phyloP scores from a whole-genome alignment of 192 early-diverging fungal species.

The Jimgerdemannia lactiflua region DNA sequence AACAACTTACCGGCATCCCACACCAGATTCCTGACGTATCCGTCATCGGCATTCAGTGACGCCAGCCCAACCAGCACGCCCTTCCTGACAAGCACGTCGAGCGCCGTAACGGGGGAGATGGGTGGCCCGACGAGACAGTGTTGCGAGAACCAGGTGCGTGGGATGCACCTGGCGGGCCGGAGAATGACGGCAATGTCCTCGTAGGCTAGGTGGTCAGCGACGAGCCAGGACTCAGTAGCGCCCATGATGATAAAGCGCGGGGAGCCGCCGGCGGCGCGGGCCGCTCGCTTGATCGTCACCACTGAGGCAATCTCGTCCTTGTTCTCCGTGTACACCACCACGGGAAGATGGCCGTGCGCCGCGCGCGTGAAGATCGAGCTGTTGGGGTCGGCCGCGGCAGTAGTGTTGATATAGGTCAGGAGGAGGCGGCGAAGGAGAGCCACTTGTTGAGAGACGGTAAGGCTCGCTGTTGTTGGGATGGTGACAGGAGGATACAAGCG shows the following conservation, averaged over 20 bases:
- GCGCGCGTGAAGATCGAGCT: conserved; percentile 39
- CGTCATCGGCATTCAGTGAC: conserved; percentile 45
- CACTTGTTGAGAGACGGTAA: conserved; percentile 54
- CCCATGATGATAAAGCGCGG: conserved; percentile 54
- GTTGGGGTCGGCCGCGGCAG: neutral
- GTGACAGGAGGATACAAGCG: too few relatives aligned
- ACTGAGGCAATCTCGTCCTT: conserved; percentile 66
- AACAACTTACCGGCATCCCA: conserved; percentile 74
- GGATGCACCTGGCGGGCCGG: conserved; percentile 59
- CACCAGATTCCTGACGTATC: conserved; percentile 60
- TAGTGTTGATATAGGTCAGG: conserved; percentile 21
- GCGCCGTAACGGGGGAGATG: conserved; percentile 39
- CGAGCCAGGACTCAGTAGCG: conserved; percentile 64
- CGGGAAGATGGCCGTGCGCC: conserved; percentile 44
- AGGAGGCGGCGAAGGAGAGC: conserved; percentile 39
- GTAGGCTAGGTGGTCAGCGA: conserved; percentile 53
- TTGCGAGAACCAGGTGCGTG: conserved; percentile 55
- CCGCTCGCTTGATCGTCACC: conserved; percentile 45
- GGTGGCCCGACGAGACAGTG: conserved; percentile 57
- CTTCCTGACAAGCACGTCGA: conserved; percentile 48
- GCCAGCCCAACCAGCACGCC: conserved; percentile 60
- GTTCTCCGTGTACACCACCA: conserved; percentile 46
- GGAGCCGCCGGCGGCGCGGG: conserved; percentile 19
- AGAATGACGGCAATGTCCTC: conserved; percentile 63
- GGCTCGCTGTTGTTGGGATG: too few relatives aligned